Percentiles rank a stretch among this genome's conserved stretches.
Conservation (phyloP, 2,329 filamentous ascomycete genomes). For the Colletotrichum sp. region DNA sequence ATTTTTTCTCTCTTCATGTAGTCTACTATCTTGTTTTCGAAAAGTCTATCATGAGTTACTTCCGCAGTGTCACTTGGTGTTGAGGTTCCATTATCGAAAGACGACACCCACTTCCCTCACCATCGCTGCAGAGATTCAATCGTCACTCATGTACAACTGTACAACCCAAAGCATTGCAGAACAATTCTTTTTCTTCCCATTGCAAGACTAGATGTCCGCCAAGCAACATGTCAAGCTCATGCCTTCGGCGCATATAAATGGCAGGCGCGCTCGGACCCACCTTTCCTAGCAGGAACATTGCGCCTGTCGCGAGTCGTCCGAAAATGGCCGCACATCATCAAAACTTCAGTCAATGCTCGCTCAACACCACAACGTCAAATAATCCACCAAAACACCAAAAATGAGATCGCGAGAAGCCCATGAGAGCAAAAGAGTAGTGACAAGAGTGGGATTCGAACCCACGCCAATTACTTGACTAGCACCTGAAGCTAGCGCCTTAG, state of each 20-base stretch:
- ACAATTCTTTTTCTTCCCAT: background rate
- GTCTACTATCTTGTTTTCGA: background rate
- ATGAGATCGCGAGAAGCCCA: background rate
- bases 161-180: background rate
- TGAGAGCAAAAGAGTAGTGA: background rate
- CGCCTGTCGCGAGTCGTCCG: background rate
- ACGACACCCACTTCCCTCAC: background rate
- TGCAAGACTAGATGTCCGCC: background rate
- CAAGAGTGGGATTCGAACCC: conserved; percentile 22
- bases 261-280: background rate
- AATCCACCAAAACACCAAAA: background rate
- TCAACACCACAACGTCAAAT: background rate
- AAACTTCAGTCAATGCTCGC: background rate
- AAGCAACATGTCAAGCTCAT: background rate
- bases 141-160: background rate
- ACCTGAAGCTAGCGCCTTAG: conserved; percentile 23
- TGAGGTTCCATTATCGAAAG: background rate
- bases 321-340: background rate
- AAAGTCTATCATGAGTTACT: background rate
- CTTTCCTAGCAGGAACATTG: background rate
- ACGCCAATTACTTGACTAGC: conserved; percentile 20
- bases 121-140: background rate
- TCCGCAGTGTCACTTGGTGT: background rate
- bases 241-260: background rate
- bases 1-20: fast-evolving